Evolutionary conservation across 495 filamentous ascomycete species (phyloP).

Genomic region (Xylaria castorea): DNA sequence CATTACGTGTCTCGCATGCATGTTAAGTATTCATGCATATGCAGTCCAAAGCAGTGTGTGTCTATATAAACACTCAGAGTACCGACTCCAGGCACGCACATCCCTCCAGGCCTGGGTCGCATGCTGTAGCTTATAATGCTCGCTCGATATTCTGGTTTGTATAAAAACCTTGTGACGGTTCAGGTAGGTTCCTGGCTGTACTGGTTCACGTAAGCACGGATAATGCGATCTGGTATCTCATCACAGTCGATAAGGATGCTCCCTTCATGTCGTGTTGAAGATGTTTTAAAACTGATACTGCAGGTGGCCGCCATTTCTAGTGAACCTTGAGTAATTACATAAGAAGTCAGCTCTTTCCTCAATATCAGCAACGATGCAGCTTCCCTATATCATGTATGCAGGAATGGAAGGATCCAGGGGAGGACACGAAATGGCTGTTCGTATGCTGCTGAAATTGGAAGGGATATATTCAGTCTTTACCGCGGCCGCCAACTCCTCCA

Average conservation of each 20-base stretch:
- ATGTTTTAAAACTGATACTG: background rate
- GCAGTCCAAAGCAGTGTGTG: background rate
- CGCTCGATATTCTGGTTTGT: background rate
- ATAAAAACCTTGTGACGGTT: too few relatives aligned
- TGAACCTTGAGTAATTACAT: background rate
- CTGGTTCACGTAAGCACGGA: too few relatives aligned
- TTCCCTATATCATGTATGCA: background rate
- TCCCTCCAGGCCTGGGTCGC: background rate
- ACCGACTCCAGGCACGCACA: background rate
- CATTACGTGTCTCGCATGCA: background rate
- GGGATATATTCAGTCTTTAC: background rate
- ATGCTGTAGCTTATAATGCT: background rate
- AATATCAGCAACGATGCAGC: background rate
- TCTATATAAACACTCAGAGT: background rate
- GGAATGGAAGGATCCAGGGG: constrained; percentile 5
- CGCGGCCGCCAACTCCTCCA: background rate
- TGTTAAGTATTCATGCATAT: background rate
- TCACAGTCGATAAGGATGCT: background rate
- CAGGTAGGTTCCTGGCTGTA: too few relatives aligned
- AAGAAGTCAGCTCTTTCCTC: constrained; percentile 11
- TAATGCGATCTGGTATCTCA: background rate
- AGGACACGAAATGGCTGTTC: background rate
- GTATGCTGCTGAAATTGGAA: background rate
- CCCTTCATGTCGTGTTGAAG: background rate
- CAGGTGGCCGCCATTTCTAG: background rate